These are phyloP conservation scores for Aspergillus aculeatinus DNA, from an alignment of 2,329 filamentous ascomycete genomes.

Conservation along the genomic window DNA sequence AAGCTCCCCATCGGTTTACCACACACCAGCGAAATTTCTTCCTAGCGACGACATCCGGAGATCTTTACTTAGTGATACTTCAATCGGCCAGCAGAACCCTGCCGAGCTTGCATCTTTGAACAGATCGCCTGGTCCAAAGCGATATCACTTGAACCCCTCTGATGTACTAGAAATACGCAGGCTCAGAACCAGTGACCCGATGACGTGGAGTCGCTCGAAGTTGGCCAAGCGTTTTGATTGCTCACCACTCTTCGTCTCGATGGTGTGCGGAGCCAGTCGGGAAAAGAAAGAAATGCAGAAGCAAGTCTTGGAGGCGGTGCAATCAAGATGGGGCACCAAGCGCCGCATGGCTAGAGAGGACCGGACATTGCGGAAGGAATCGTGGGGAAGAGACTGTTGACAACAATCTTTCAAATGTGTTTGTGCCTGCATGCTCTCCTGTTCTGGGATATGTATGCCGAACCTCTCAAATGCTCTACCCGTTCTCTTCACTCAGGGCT, in stretches of 20 bases:
- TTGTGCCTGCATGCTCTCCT: background rate
- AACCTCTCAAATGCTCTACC: background rate
- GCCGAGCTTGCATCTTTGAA: slow-evolving; percentile 50
- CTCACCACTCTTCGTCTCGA: slow-evolving; percentile 60
- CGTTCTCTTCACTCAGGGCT: background rate
- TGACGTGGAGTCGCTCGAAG: slow-evolving; percentile 58
- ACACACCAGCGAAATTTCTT: slow-evolving; percentile 65
- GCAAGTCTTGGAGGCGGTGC: slow-evolving; percentile 52
- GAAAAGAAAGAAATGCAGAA: slow-evolving; percentile 50
- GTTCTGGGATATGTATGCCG: background rate
- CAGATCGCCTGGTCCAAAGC: slow-evolving; percentile 54
- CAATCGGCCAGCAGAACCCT: slow-evolving; percentile 22
- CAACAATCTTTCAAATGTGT: background rate
- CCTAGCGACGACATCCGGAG: slow-evolving; percentile 58
- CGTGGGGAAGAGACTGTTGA: slow-evolving; percentile 61
- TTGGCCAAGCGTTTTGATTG: slow-evolving; percentile 64
- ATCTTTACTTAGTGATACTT: slow-evolving; percentile 42
- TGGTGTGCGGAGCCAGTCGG: slow-evolving; percentile 56
- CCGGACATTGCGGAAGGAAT: slow-evolving; percentile 57
- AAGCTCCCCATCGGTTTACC: slow-evolving; percentile 61
- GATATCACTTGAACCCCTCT: slow-evolving; percentile 58
- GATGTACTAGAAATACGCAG: slow-evolving; percentile 61
- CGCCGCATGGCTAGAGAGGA: slow-evolving; percentile 62
- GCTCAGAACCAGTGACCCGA: slow-evolving; percentile 56
- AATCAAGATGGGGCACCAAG: slow-evolving; percentile 60